A percentile compares a stretch with the other conserved stretches of the same genome.
Evolutionary conservation across 768 basidiomycete genomes (phyloP).

Genomic region (Lactarius quietus): DNA sequence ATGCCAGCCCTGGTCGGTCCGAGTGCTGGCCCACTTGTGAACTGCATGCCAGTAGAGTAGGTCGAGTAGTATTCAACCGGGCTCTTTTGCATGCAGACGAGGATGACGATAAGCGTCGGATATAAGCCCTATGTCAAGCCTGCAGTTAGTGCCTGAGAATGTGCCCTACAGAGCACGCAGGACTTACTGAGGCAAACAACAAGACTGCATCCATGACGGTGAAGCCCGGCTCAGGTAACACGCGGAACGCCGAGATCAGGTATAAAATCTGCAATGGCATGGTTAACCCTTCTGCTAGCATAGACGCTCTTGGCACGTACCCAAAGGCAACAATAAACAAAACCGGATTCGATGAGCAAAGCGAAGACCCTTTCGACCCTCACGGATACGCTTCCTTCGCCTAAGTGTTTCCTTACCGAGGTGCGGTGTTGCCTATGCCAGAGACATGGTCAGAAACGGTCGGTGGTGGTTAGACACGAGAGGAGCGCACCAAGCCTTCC

Average conservation of each 20-base stretch:
- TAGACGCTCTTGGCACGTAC: not conserved
- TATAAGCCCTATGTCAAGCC: constrained; percentile 8
- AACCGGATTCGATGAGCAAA: constrained; percentile 19
- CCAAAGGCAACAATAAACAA: constrained; percentile 19
- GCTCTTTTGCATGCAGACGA: constrained; percentile 21
- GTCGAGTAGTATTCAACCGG: constrained; percentile 14
- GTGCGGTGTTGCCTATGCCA: constrained; percentile 11
- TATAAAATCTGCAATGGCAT: constrained; percentile 5
- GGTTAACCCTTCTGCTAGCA: not conserved
- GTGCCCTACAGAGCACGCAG: not conserved
- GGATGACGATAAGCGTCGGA: constrained; percentile 19
- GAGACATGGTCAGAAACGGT: not conserved
- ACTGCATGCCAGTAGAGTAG: constrained; percentile 14
- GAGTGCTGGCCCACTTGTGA: not conserved
- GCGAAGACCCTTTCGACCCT: constrained; percentile 20
- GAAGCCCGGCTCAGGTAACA: constrained; percentile 13
- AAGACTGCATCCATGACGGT: constrained; percentile 8
- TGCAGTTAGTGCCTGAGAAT: not conserved
- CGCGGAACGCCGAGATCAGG: constrained; percentile 7
- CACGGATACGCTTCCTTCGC: constrained; percentile 5
- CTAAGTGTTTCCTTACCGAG: constrained; percentile 6
- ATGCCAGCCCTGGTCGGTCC: not conserved
- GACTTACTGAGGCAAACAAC: constrained; percentile 15
- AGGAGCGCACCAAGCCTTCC: constrained; percentile 18
- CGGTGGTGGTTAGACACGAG: not conserved